Evolutionary conservation across 768 basidiomycete species (phyloP).

Genomic region (Boletus rex-veris): DNA sequence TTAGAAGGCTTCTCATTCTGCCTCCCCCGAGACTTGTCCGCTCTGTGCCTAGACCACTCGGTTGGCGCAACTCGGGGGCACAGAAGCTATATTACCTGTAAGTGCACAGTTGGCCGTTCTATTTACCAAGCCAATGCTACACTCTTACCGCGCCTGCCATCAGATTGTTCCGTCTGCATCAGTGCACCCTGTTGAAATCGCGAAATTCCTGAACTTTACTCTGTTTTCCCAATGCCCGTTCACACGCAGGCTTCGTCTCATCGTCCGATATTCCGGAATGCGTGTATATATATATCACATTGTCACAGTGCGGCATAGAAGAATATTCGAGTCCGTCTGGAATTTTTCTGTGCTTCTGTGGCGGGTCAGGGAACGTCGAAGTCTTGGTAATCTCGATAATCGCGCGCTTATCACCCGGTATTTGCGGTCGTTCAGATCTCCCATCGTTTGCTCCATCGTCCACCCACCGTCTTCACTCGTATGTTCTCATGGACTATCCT

Average conservation of each 20-base stretch:
- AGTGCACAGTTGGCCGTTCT: not conserved
- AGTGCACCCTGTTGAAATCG: slow-evolving; percentile 6
- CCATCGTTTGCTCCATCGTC: not conserved
- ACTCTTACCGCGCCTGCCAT: not conserved
- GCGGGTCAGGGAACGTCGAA: slow-evolving; percentile 20
- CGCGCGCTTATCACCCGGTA: slow-evolving; percentile 18
- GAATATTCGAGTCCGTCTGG: slow-evolving; percentile 15
- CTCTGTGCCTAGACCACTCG: not conserved
- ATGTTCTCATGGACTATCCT: not conserved
- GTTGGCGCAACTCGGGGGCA: slow-evolving; percentile 2
- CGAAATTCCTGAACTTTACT: slow-evolving; percentile 16
- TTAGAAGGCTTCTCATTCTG: not conserved
- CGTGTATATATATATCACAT: slow-evolving; percentile 13
- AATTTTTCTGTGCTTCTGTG: slow-evolving; percentile 27
- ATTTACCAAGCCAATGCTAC: not conserved
- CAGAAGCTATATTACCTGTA: slow-evolving; percentile 1
- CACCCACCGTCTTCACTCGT: not conserved
- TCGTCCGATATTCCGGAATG: slow-evolving; percentile 10
- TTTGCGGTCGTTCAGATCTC: slow-evolving; percentile 2
- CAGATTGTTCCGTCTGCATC: slow-evolving; percentile 2
- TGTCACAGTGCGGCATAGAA: slow-evolving; percentile 20
- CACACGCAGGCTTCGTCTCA: slow-evolving; percentile 14
- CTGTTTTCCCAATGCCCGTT: slow-evolving; percentile 12
- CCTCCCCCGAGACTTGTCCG: not conserved
- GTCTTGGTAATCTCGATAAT: slow-evolving; percentile 24